These are phyloP conservation scores for Cymodocea nodosa DNA, from an alignment of 116 monocot species.

Conservation along the genomic window DNA sequence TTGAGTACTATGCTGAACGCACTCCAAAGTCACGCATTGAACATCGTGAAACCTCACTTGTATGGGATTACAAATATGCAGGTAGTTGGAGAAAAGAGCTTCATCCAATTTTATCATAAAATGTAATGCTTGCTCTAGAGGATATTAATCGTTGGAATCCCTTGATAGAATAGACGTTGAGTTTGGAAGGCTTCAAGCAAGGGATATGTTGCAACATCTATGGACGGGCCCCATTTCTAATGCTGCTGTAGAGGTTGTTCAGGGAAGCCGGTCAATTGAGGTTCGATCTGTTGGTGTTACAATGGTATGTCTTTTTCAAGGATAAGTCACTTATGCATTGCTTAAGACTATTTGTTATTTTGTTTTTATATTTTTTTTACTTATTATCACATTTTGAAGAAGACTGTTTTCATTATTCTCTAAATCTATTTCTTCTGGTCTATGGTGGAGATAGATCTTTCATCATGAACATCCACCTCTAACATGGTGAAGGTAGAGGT, in stretches of 20 bases:
- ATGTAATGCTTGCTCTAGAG: neutral
- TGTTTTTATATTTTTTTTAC: too few relatives aligned
- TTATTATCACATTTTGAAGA: too few relatives aligned
- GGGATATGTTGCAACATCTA: slow-evolving; percentile 94
- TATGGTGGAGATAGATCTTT: too few relatives aligned
- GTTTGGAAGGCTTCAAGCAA: slow-evolving; percentile 97
- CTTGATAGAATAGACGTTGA: slow-evolving; percentile 65
- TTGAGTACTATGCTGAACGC: slow-evolving; percentile 95
- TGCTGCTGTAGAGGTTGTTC: slow-evolving; percentile 95
- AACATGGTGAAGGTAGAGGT: too few relatives aligned
- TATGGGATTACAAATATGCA: slow-evolving; percentile 99
- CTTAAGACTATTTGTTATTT: too few relatives aligned
- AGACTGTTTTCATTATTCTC: too few relatives aligned
- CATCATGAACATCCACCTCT: too few relatives aligned
- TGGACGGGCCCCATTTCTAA: slow-evolving; percentile 99
- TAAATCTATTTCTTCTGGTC: too few relatives aligned
- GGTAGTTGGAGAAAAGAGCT: slow-evolving; percentile 23
- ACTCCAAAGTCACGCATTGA: slow-evolving; percentile 97
- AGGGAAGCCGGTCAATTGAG: slow-evolving; percentile 97
- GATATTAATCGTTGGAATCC: neutral
- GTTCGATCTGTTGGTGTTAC: slow-evolving; percentile 97
- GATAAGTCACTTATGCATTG: too few relatives aligned
- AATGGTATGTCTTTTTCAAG: slow-evolving; percentile 26
- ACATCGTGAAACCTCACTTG: slow-evolving; percentile 91
- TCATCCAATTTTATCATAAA: neutral